phyloP scores from a whole-genome alignment of 352 stramenopile genomes.

The Pythium dissimile region DNA sequence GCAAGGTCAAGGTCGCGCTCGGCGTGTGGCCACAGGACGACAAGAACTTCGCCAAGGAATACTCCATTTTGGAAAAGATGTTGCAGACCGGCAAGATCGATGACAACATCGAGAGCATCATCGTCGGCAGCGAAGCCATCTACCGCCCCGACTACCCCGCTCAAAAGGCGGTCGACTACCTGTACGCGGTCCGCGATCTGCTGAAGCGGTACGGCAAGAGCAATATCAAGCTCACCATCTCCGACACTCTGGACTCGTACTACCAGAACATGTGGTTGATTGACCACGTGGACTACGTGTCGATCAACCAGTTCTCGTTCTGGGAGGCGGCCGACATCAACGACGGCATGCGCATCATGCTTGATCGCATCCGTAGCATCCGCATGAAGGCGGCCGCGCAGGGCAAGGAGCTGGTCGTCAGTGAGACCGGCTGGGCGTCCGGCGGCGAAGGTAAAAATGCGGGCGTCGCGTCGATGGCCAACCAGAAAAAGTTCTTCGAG shows the following conservation, averaged over 20 bases:
- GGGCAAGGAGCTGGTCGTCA: constrained; percentile 59
- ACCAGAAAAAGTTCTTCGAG: constrained; percentile 63
- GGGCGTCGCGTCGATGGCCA: constrained; percentile 37
- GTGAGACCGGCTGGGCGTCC: constrained; percentile 69
- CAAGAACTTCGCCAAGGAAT: constrained; percentile 33
- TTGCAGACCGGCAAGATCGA: constrained; percentile 20
- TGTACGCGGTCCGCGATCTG: constrained; percentile 56
- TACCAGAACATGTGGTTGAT: constrained; percentile 52
- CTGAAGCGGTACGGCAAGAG: constrained; percentile 30
- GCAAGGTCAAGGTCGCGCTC: constrained; percentile 46
- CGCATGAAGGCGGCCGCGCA: constrained; percentile 37
- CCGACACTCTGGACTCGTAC: constrained; percentile 72
- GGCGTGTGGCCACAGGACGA: constrained; percentile 55
- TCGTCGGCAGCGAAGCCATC: constrained; percentile 66
- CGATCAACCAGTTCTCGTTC: constrained; percentile 80
- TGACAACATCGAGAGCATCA: constrained; percentile 42
- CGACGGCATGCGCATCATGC: constrained; percentile 39
- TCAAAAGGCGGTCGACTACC: constrained; percentile 46
- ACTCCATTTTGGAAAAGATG: constrained; percentile 35
- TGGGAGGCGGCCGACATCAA: constrained; percentile 54
- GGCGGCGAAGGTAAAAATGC: constrained; percentile 26
- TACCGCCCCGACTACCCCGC: constrained; percentile 58
- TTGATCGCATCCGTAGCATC: constrained; percentile 55
- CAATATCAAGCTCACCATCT: constrained; percentile 58
- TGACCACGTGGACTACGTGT: constrained; percentile 61